These are phyloP conservation scores for Peniophora sp. DNA, from an alignment of 1,284 basidiomycete genomes.

Conservation along the genomic window DNA sequence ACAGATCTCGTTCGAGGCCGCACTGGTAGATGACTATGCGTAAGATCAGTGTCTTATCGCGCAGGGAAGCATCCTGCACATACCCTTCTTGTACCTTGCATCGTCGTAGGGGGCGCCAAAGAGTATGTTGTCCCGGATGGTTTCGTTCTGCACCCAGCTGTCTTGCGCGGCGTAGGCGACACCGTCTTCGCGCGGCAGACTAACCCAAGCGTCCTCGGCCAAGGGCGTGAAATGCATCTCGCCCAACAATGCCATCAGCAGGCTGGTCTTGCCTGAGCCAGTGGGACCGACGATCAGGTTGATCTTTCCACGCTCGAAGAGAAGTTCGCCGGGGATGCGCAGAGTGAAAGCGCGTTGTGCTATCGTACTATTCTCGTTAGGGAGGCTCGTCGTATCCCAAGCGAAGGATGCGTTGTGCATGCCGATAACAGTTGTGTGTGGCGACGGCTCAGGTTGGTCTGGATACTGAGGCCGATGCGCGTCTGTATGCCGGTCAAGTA, in stretches of 20 bases:
- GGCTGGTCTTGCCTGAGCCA: constrained; percentile 42
- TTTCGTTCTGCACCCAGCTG: constrained; percentile 63
- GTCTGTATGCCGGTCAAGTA: constrained; percentile 15
- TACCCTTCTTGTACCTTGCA: constrained; percentile 34
- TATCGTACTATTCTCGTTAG: constrained; percentile 15
- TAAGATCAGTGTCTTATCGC: constrained; percentile 8
- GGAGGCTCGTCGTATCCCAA: constrained; percentile 26
- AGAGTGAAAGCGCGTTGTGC: constrained; percentile 36
- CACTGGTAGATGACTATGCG: constrained; percentile 52
- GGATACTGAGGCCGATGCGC: too few species aligned
- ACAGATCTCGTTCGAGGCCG: constrained; percentile 53
- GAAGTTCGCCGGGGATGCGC: constrained; percentile 40
- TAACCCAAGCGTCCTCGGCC: constrained; percentile 50
- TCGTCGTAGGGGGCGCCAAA: constrained; percentile 36
- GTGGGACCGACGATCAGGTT: constrained; percentile 62
- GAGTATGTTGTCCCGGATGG: constrained; percentile 38
- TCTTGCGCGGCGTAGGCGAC: constrained; percentile 74
- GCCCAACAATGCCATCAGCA: constrained; percentile 50
- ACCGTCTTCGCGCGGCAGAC: constrained; percentile 55
- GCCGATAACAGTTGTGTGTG: constrained; percentile 25
- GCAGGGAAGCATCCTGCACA: constrained; percentile 16
- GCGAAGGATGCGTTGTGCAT: constrained; percentile 34
- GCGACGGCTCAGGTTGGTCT: too few species aligned
- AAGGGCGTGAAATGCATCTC: constrained; percentile 55
- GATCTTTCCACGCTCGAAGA: constrained; percentile 49